A percentile compares a stretch with the other conserved stretches of the same genome.
These are phyloP conservation scores for Silene coronaria DNA, from an alignment of 179 eudicot species.

Conservation along the genomic window DNA sequence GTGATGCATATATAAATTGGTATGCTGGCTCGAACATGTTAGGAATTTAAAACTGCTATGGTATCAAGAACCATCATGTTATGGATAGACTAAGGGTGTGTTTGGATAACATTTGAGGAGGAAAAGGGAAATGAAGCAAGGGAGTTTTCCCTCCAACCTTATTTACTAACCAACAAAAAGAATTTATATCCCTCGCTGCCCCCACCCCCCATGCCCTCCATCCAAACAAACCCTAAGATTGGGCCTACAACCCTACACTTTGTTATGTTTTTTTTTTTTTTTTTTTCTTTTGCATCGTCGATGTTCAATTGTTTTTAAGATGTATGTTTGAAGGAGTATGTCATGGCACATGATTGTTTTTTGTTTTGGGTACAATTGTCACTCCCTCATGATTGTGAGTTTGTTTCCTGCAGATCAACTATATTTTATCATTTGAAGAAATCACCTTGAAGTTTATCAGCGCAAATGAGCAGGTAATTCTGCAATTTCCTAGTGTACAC, in stretches of 20 bases:
- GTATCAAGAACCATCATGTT: not conserved
- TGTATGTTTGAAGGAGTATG: not conserved
- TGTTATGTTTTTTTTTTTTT: not conserved
- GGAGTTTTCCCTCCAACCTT: not conserved
- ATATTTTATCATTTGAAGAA: conserved; percentile 85
- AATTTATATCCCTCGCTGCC: not conserved
- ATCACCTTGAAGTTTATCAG: conserved; percentile 91
- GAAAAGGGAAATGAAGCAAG: not conserved
- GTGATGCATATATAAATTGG: not conserved
- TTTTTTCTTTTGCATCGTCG: not conserved
- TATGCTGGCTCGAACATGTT: not conserved
- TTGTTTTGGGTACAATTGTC: not conserved
- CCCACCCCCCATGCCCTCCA: not conserved
- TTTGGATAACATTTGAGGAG: not conserved
- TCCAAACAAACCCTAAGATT: not conserved
- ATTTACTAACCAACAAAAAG: not conserved
- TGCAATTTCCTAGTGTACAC: not conserved
- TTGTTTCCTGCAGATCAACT: conserved; percentile 67
- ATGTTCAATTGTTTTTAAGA: not conserved
- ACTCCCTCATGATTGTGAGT: not conserved
- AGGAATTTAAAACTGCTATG: not conserved
- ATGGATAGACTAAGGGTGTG: not conserved
- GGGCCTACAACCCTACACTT: not conserved
- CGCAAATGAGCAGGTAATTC: conserved; percentile 74
- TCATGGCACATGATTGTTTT: no score